Evolutionary conservation across 306 rosid species (phyloP).

Genomic region (Abrus pulchellus): DNA sequence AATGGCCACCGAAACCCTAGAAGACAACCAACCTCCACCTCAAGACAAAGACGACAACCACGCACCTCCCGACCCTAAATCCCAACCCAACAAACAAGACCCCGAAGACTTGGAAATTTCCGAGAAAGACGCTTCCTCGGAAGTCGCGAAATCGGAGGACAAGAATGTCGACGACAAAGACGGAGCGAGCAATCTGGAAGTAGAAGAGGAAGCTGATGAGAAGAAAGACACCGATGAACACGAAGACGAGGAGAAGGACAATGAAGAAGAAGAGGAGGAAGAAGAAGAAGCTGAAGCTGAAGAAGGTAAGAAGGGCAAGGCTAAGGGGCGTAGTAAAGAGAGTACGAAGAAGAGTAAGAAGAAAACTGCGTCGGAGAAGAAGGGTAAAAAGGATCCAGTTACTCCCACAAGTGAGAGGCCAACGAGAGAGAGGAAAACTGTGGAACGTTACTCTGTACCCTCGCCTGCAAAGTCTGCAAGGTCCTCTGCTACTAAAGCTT

Average conservation of each 20-base stretch:
- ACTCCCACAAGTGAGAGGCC: constrained; percentile 84
- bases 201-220: not conserved
- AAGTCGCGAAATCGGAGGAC: constrained; percentile 28
- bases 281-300: constrained; percentile 36
- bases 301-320: constrained; percentile 45
- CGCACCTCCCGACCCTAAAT: not conserved
- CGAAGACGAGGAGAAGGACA: constrained; percentile 13
- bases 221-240: constrained; percentile 15
- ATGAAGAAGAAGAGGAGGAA: not conserved
- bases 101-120: not conserved
- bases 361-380: constrained; percentile 3
- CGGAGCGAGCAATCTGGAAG: not conserved
- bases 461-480: constrained; percentile 55
- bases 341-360: constrained; percentile 41
- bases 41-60: constrained; percentile 37
- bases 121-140: constrained; percentile 3
- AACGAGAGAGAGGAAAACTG: constrained; percentile 85
- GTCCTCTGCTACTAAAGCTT: constrained; percentile 63
- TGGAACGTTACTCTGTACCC: constrained; percentile 77
- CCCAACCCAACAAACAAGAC: not conserved
- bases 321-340: constrained; percentile 37
- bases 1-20: constrained; percentile 86
- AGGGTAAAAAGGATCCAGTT: constrained; percentile 45
- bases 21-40: constrained; percentile 61
- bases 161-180: constrained; percentile 31